Conservation (phyloP, 257 asterid genomes). For the Coffea canephora region DNA sequence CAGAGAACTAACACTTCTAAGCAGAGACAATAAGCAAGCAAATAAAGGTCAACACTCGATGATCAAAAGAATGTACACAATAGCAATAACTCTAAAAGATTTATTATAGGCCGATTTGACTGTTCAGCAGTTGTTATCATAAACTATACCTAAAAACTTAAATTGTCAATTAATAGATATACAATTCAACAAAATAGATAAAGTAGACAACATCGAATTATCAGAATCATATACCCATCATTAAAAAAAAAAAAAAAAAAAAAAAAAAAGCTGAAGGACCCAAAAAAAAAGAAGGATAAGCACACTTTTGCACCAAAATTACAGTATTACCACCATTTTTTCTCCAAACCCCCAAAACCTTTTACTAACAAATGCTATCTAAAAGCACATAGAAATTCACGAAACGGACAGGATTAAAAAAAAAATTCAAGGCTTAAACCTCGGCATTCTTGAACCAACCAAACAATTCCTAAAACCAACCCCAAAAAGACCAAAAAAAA, state of each 20-base stretch:
- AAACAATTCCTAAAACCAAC: not conserved
- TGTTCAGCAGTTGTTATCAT: too few relatives aligned
- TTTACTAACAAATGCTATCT: not conserved
- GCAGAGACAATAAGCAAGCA: not conserved
- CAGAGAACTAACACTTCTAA: not conserved
- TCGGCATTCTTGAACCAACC: conserved; percentile 1
- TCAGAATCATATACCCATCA: not conserved
- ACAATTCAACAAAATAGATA: not conserved
- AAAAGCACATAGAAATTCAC: not conserved
- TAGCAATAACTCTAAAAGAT: not conserved
- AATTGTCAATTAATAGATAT: not conserved
- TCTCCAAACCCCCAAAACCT: conserved; percentile 1
- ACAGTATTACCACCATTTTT: not conserved
- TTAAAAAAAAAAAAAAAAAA: not conserved
- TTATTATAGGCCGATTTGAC: not conserved
- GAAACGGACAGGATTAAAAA: not conserved
- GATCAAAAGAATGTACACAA: not conserved
- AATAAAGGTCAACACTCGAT: not conserved
- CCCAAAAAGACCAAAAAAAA: not conserved
- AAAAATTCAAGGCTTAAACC: not conserved
- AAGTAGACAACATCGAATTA: not conserved
- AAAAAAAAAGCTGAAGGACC: not conserved
- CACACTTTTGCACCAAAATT: not conserved
- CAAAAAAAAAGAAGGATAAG: not conserved
- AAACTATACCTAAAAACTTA: not conserved